Base-by-base conservation (phyloP, 495 filamentous ascomycete species). In the Penicillium fimorum region DNA sequence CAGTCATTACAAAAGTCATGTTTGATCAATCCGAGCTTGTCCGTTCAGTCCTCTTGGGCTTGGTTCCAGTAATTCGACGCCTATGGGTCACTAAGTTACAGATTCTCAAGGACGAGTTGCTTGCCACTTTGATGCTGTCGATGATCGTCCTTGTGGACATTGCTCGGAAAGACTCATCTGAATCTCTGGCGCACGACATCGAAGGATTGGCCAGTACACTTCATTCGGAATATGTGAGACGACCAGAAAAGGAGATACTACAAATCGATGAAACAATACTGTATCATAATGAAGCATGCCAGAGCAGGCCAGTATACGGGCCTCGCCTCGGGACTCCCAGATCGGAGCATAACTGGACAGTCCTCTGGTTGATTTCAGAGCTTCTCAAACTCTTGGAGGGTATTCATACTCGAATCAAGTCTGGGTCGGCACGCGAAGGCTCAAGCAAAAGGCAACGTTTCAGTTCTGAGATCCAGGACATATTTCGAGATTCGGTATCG, bases 201-300 rank as follows among this genome's bases (percentile, higher is more conserved):
- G 77, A 87, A 60, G 79, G 78, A 11, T 70, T 94, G 20, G 55
- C 80, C 41, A 82, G 87, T 45, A 76, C 79, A 18, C 63, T 96
- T 24, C 83, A 84, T 67, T 78, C 75, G 7, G 92, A 96, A 57
- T 95, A 95, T 70, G 79, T 80, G 27, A 83, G 71, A 55, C 82
- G 91, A 58, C 72, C 84, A 25, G 86, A 88, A 45, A 85, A 85
- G 50, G 84, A 89, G 24, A 78, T 86, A n/a, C 70, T 95, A 15
- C 87, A 92, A 56, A 72, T 90, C 18, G 89, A 91, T 58, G 90
- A 96, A 56, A 64, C 89, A 18, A 70, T 80, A 12, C 88, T 91
- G 48, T 65, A 61, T 64, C 72, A 57, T 61, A 73, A 53, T 32
- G 69, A 62, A 3, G 49, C 35, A 24, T 42, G 47, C 3, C 27